Percentiles rank a stretch among this genome's conserved stretches.
Conservation (phyloP, 2,329 filamentous ascomycete species). For the Cercospora sp. region DNA sequence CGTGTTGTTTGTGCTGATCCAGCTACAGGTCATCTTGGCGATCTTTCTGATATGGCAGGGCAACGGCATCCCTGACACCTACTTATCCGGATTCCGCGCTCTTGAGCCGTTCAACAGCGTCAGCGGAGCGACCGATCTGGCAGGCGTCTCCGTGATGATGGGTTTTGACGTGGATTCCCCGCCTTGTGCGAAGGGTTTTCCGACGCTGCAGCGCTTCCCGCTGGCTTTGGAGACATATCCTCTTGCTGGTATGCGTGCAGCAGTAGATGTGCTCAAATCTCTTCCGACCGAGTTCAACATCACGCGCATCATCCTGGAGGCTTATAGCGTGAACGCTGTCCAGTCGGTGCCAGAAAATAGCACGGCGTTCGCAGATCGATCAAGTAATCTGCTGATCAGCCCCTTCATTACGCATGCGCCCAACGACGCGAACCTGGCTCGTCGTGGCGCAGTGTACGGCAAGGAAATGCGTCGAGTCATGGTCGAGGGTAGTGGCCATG, state of each 20-base stretch:
- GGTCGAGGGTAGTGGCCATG: slow-evolving; percentile 5
- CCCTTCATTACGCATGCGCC: neutral
- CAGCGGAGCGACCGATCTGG: neutral
- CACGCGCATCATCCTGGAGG: slow-evolving; percentile 10
- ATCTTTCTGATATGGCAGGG: slow-evolving; percentile 2
- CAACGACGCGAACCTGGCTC: neutral
- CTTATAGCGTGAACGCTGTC: slow-evolving; percentile 10
- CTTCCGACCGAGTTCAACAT: slow-evolving; percentile 1
- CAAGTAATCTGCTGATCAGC: neutral
- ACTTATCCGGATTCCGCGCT: neutral
- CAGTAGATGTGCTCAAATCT: slow-evolving; percentile 7
- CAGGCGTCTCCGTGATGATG: neutral
- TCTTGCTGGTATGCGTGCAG: neutral
- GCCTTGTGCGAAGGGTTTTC: neutral
- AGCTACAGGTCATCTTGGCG: neutral
- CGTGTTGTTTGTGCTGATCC: neutral
- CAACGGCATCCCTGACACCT: neutral
- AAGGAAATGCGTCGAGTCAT: slow-evolving; percentile 9
- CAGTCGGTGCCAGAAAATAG: neutral
- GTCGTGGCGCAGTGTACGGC: slow-evolving; percentile 8
- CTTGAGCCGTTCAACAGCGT: neutral
- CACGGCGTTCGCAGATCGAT: slow-evolving; percentile 2
- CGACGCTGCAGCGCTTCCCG: slow-evolving; percentile 1
- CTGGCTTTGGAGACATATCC: neutral
- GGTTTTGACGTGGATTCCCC: neutral